Evolutionary conservation across 805 yeast genomes (phyloP).

Genomic region (Nakazawaea peltata): DNA sequence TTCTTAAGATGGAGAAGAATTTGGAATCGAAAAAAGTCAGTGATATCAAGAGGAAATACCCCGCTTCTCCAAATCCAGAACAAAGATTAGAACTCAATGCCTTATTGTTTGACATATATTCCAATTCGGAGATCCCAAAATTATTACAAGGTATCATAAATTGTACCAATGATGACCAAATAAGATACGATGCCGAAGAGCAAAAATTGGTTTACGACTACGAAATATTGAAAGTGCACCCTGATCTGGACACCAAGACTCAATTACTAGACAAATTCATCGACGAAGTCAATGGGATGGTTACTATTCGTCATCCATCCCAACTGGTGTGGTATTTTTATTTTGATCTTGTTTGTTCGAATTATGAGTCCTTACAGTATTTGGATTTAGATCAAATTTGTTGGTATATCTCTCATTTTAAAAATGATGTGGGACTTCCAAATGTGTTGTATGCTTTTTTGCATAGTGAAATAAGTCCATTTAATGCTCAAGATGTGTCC

Average conservation of each 20-base stretch:
- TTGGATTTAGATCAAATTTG: slow-evolving; percentile 38
- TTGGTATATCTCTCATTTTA: slow-evolving; percentile 50
- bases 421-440: slow-evolving; percentile 46
- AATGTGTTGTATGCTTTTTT: slow-evolving; percentile 53
- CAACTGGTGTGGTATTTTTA: slow-evolving; percentile 64
- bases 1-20: slow-evolving; percentile 29
- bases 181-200: slow-evolving; percentile 53
- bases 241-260: slow-evolving; percentile 30
- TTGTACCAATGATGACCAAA: slow-evolving; percentile 42
- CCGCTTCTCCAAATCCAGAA: slow-evolving; percentile 32
- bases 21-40: slow-evolving; percentile 35
- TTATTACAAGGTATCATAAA: slow-evolving; percentile 53
- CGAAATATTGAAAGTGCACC: slow-evolving; percentile 44
- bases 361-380: slow-evolving; percentile 39
- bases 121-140: slow-evolving; percentile 40
- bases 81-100: slow-evolving; percentile 29
- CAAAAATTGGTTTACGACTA: slow-evolving; percentile 49
- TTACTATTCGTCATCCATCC: slow-evolving; percentile 54
- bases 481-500: slow-evolving; percentile 26
- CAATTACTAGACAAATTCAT: slow-evolving; percentile 32
- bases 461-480: slow-evolving; percentile 63
- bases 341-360: slow-evolving; percentile 57
- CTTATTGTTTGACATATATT: slow-evolving; percentile 38
- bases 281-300: slow-evolving; percentile 63
- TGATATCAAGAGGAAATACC: slow-evolving; percentile 36